A percentile compares a stretch with the other conserved stretches of the same genome.
phyloP scores from a whole-genome alignment of 176 grass and related monocot species.

The Dactylis glomerata region DNA sequence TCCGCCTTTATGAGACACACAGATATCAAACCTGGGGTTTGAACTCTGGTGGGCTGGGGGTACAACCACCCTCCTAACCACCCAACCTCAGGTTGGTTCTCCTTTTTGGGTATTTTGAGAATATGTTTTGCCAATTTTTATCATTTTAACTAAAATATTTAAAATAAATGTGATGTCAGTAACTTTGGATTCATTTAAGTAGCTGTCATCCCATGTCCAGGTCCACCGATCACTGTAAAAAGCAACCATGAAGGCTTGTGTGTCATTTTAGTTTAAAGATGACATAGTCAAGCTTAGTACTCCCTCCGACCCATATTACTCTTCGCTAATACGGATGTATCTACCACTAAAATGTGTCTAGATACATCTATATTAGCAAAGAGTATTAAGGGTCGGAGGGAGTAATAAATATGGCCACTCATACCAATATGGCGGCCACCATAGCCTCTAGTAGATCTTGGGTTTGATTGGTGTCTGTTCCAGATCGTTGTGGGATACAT shows the following conservation, averaged over 20 bases:
- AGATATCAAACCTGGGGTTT: no score
- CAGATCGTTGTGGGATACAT: neutral
- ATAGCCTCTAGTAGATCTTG: neutral
- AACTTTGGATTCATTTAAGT: neutral
- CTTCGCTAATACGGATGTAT: no score
- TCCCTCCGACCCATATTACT: no score
- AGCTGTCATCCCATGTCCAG: neutral
- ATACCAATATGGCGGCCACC: neutral
- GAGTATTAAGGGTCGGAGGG: no score
- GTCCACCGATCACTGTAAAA: slow-evolving; percentile 5
- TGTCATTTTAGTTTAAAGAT: slow-evolving; percentile 11
- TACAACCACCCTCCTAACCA: no score
- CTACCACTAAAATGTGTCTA: no score
- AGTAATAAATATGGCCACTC: neutral
- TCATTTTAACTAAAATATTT: slow-evolving; percentile 1
- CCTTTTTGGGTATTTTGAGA: slow-evolving; percentile 8
- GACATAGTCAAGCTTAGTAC: neutral
- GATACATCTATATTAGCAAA: no score
- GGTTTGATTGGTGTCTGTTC: neutral
- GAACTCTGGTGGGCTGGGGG: no score
- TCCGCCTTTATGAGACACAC: no score
- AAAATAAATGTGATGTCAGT: neutral
- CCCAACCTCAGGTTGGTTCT: no score
- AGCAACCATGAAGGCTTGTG: neutral
- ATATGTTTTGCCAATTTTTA: neutral